Evolutionary conservation across 176 grass and related monocot species (phyloP).

Genomic region (Bothriochloa decipiens): DNA sequence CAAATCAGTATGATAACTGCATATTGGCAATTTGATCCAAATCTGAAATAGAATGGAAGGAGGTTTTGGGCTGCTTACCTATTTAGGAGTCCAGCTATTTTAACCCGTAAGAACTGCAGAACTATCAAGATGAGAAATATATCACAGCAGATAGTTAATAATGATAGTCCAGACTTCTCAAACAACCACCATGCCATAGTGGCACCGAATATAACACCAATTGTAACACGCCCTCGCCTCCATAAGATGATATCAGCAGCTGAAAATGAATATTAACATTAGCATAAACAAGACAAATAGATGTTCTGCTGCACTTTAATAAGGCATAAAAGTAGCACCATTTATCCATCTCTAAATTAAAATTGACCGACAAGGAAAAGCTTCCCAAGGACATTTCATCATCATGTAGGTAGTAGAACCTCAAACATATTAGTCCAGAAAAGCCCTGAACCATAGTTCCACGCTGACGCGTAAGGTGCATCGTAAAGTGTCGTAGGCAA

Average conservation of each 20-base stretch:
- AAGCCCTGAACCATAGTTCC: neutral
- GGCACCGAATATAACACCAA: conserved; percentile 65
- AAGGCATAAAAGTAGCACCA: conserved; percentile 29
- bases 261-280: conserved; percentile 44
- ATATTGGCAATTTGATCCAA: neutral
- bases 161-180: conserved; percentile 86
- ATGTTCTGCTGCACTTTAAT: conserved; percentile 16
- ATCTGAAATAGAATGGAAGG: conserved; percentile 29
- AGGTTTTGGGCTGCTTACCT: conserved; percentile 55
- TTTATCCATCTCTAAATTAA: neutral
- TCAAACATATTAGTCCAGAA: neutral
- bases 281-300: conserved; percentile 4
- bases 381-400: neutral
- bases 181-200: conserved; percentile 85
- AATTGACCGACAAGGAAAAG: neutral
- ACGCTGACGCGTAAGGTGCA: neutral
- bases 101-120: conserved; percentile 68
- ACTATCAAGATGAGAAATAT: conserved; percentile 82
- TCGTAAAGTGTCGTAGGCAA: neutral
- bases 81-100: conserved; percentile 61
- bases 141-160: conserved; percentile 92
- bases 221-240: conserved; percentile 60
- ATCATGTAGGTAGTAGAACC: neutral
- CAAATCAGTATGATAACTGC: conserved; percentile 16
- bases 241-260: conserved; percentile 96